Evolutionary conservation across 352 stramenopile genomes (phyloP).

Genomic region (Globisporangium megalacanthum): DNA sequence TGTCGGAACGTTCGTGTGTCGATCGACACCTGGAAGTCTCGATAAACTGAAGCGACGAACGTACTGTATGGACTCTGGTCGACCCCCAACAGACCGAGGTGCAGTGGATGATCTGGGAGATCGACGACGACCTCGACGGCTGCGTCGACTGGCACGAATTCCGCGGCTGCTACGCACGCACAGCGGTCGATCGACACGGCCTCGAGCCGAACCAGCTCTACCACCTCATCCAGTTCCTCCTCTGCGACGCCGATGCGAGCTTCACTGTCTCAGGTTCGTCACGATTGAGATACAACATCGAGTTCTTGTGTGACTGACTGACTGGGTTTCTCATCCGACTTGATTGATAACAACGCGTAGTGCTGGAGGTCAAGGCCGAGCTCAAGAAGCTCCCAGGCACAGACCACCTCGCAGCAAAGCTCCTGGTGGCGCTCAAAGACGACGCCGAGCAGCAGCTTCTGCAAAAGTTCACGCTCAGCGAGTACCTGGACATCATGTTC

Average conservation of each 20-base stretch:
- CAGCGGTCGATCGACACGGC: conserved; percentile 87
- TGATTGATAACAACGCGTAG: conserved; percentile 10
- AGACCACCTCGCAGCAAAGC: conserved; percentile 30
- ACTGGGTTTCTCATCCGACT: neutral
- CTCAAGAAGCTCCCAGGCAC: conserved; percentile 39
- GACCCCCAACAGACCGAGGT: conserved; percentile 63
- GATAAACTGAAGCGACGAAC: neutral
- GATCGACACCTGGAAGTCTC: neutral
- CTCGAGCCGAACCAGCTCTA: conserved; percentile 93
- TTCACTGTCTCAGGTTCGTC: conserved; percentile 71
- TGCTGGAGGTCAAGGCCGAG: conserved; percentile 40
- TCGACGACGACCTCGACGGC: conserved; percentile 94
- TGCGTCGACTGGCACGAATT: conserved; percentile 92
- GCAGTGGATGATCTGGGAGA: conserved; percentile 96
- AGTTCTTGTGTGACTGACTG: neutral
- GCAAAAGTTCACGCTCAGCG: conserved; percentile 39
- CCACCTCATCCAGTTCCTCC: conserved; percentile 93
- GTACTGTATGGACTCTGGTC: neutral
- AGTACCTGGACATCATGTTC: conserved; percentile 44
- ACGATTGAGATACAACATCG: neutral
- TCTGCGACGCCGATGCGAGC: conserved; percentile 90
- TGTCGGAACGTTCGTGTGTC: neutral
- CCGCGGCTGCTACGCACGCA: conserved; percentile 87
- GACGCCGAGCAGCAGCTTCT: conserved; percentile 39
- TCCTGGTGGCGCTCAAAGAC: conserved; percentile 30